phyloP scores from a whole-genome alignment of 2,329 filamentous ascomycete species.

The Colletotrichum lentis region DNA sequence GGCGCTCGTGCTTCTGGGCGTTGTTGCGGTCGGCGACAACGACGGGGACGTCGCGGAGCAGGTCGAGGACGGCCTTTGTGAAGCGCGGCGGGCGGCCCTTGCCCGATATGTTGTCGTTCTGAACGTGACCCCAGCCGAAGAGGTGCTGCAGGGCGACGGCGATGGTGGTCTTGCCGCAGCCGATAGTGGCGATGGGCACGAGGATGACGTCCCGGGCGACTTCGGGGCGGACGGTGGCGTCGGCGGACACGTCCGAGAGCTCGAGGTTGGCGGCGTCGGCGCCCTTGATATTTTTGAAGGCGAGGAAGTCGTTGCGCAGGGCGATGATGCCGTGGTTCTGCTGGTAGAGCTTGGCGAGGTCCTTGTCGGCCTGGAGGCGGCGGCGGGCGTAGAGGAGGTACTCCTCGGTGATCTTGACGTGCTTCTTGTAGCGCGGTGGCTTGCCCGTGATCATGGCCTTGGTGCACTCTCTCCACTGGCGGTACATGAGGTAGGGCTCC shows the following conservation, averaged over 20 bases:
- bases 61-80: conserved; percentile 71
- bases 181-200: conserved; percentile 91
- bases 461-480: conserved; percentile 97
- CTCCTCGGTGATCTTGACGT: conserved; percentile 86
- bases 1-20: conserved; percentile 84
- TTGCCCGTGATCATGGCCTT: conserved; percentile 83
- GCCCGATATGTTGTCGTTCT: conserved; percentile 94
- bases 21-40: conserved; percentile 96
- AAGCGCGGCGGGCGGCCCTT: conserved; percentile 82
- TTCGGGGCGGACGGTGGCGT: conserved; percentile 54
- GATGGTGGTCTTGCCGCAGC: conserved; percentile 95
- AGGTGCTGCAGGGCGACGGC: conserved; percentile 82
- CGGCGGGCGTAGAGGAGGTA: conserved; percentile 84
- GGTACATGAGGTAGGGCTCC: conserved; percentile 97
- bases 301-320: conserved; percentile 86
- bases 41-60: conserved; percentile 70
- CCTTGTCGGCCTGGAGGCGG: conserved; percentile 73
- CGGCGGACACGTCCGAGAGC: conserved; percentile 54
- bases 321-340: conserved; percentile 95
- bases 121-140: conserved; percentile 90
- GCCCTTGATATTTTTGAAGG: conserved; percentile 83
- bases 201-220: conserved; percentile 77
- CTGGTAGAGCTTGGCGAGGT: conserved; percentile 75
- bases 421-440: conserved; percentile 82
- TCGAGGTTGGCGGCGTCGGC: conserved; percentile 86